Conservation (phyloP, 352 stramenopile species). For the Globisporangium cederbergense region DNA sequence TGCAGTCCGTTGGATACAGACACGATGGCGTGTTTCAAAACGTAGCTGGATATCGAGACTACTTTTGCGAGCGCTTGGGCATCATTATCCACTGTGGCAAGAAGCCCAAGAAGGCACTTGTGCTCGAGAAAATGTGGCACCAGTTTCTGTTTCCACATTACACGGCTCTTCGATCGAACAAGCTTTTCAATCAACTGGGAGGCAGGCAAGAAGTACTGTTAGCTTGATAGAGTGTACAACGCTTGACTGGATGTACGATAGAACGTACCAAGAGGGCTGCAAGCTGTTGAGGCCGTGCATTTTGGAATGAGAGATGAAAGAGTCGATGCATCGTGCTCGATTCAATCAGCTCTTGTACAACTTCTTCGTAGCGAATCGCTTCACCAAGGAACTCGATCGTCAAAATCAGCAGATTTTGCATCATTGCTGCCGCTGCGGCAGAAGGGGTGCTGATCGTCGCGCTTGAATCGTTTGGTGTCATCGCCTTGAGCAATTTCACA, state of each 20-base stretch:
- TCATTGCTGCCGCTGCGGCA: background rate
- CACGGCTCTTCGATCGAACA: constrained; percentile 17
- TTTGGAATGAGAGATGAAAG: constrained; percentile 36
- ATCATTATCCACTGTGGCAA: constrained; percentile 16
- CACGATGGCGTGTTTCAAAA: constrained; percentile 17
- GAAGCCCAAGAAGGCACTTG: constrained; percentile 23
- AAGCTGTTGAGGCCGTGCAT: constrained; percentile 14
- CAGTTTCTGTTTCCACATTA: constrained; percentile 18
- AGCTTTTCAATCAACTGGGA: constrained; percentile 29
- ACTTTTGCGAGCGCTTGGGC: constrained; percentile 20
- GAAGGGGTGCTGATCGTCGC: background rate
- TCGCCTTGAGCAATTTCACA: constrained; percentile 48
- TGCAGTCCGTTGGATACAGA: constrained; percentile 23
- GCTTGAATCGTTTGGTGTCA: constrained; percentile 8
- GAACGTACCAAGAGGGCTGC: constrained; percentile 19
- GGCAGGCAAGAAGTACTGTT: background rate
- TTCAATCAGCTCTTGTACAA: constrained; percentile 46
- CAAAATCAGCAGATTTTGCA: constrained; percentile 17
- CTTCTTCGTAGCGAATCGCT: constrained; percentile 33
- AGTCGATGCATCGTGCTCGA: constrained; percentile 48
- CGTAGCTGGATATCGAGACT: constrained; percentile 18
- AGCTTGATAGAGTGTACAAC: background rate
- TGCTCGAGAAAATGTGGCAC: constrained; percentile 27
- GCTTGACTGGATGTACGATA: background rate
- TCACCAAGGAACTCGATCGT: constrained; percentile 28